Base-by-base conservation (phyloP, 192 early-diverging fungal genomes). In the Coemansia sp. region DNA sequence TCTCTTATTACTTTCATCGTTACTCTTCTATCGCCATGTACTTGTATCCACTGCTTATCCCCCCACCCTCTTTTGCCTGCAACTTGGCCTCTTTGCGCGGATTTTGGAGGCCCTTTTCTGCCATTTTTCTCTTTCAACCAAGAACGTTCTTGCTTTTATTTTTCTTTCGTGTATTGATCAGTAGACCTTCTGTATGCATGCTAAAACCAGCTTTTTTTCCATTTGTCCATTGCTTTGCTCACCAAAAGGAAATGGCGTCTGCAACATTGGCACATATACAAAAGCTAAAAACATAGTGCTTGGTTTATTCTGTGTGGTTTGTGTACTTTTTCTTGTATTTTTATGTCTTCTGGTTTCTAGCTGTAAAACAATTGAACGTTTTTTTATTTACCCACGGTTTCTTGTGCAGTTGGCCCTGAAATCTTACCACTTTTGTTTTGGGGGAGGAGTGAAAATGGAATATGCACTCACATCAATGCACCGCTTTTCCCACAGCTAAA, bases 261-360 rank as follows among this genome's bases (percentile, higher is more conserved):
- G 39, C 1, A 46, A 46, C 39, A 46, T 17, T 46, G 39, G 17
- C 39, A 46, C 39, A 46, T 46, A 46, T 46, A 14, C 14, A 17
- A 46, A 17, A 46, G 39, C 39, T 46, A 3, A 46, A 46, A 46
- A 0, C 39, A 46, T 46, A 36, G 27, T 46, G 11, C 9, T 23
- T 23, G 23, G 33, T 36, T 22, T 53, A 1, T 54, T 59, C 30
- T 57, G 24, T 61, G 25, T 36, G 30, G 25, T 62, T 57, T 30
- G 27, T 59, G 30, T 39, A 22, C 14, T 52, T n/a, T 53, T 17
- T 50, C 27, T 27, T 27, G 27, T 27, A 27, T 63, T 29, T 17
- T 59, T 51, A 46, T 54, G n/a, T 31, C 54, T 51, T 39, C 36
- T 42, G 27, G 50, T 66, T 46, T 46, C 39, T 17, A 17, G 14